A percentile compares a stretch with the other conserved stretches of the same genome.
phyloP scores from a whole-genome alignment of 495 filamentous ascomycete species.

The Lasiosphaeria hispida region DNA sequence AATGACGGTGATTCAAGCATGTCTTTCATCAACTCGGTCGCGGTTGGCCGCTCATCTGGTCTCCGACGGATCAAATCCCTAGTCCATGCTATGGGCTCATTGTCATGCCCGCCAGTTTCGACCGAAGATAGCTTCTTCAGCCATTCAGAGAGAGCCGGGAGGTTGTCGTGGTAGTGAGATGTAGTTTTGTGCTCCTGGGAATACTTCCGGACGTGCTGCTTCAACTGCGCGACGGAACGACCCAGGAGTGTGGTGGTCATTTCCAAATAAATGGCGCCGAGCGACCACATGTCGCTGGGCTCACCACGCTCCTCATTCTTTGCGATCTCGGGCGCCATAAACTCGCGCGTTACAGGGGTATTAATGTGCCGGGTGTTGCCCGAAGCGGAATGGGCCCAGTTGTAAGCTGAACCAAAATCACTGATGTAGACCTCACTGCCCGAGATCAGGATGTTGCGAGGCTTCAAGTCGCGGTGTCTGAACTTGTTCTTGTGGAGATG shows the following conservation, averaged over 20 bases:
- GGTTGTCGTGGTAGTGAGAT: background rate
- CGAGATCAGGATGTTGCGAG: slow-evolving; percentile 23
- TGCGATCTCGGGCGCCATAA: slow-evolving; percentile 21
- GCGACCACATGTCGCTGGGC: slow-evolving; percentile 20
- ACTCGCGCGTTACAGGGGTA: slow-evolving; percentile 9
- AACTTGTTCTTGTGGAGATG: slow-evolving; percentile 23
- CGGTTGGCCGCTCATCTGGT: slow-evolving; percentile 8
- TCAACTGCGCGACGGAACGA: background rate
- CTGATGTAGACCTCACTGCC: slow-evolving; percentile 16
- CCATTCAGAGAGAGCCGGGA: background rate
- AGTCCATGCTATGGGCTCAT: background rate
- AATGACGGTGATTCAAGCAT: slow-evolving; percentile 15
- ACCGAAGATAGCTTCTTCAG: background rate
- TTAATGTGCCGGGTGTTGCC: slow-evolving; percentile 7
- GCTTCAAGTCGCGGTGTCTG: slow-evolving; percentile 23
- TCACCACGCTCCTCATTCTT: slow-evolving; percentile 8
- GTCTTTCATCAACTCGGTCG: slow-evolving; percentile 9
- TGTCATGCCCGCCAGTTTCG: background rate
- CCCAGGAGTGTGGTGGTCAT: slow-evolving; percentile 14
- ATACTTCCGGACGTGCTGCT: background rate
- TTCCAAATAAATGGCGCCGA: slow-evolving; percentile 18
- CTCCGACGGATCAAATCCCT: slow-evolving; percentile 1
- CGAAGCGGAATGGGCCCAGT: background rate
- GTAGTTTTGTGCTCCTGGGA: background rate
- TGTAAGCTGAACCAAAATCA: slow-evolving; percentile 24